These are phyloP conservation scores for Prunus yedoensis DNA, from an alignment of 331 rosid genomes.

Conservation along the genomic window DNA sequence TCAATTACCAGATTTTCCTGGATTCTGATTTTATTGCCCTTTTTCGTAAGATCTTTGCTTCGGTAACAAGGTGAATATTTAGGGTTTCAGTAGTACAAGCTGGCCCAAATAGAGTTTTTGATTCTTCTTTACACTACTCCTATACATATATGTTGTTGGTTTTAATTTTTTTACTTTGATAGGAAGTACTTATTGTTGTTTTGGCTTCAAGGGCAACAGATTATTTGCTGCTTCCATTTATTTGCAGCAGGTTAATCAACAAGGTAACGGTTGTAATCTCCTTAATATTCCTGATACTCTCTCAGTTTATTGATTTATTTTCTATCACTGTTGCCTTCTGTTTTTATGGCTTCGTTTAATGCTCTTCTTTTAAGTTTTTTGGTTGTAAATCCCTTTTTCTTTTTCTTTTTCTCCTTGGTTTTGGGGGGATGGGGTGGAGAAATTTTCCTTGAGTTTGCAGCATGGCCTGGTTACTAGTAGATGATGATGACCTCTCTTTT, in stretches of 20 bases:
- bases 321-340: background rate
- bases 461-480: background rate
- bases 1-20: constrained; percentile 12
- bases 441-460: background rate
- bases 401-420: background rate
- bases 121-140: background rate
- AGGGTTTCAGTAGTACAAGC: background rate
- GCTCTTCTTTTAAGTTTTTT: background rate
- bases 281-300: background rate
- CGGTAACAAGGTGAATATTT: background rate
- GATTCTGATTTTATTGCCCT: constrained; percentile 18
- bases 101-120: constrained; percentile 2
- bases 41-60: constrained; percentile 3
- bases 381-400: background rate
- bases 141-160: constrained; percentile 2
- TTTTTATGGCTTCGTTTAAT: constrained; percentile 16
- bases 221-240: background rate
- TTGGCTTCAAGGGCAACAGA: constrained; percentile 22
- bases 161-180: constrained; percentile 6
- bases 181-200: constrained; percentile 18
- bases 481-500: background rate
- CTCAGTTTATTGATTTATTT: constrained; percentile 7
- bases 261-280: constrained; percentile 28
- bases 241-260: constrained; percentile 23
- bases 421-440: background rate